Evolutionary conservation across 1,139 yeast species (phyloP), one percentile per base, ranked within the genome.

Genomic region (Geotrichum citri-aurantii): DNA sequence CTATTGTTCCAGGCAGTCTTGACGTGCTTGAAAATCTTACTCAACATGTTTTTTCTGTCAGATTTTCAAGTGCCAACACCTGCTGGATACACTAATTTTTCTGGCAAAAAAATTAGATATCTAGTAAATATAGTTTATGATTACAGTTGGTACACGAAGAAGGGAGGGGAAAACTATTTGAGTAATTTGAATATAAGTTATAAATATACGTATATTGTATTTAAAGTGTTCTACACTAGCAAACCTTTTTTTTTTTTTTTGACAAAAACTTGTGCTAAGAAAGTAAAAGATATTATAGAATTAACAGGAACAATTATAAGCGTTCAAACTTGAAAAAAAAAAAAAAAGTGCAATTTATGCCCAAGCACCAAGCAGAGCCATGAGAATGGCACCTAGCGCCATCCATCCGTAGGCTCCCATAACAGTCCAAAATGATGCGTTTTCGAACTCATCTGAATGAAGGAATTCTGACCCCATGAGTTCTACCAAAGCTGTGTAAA

Each of bases 401-500:
- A 86, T 70, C 53, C 70, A 58, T 21, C 56, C 59, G 58, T 67
- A 70, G 23, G 70, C 73, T 63, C 59, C 78, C 60, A 77, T 69
- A 57, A 77, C 78, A 54, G 77, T 74, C 63, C 71, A 52, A 27
- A 66, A 57, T 12, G 68, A 61, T 1, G 73, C 68, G 11, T 61
- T 50, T 33, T 66, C 65, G 51, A 70, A 65, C 50, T 70, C 72
- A 19, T 59, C 52, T 27, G 70, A 65, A 71, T 81, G 89, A 67
- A 91, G 77, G 73, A 90, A 90, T 68, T 91, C 97, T 66, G 87
- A 90, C 3, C 95, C 97, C 83, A 91, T 81, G 66, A 91, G 78
- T 74, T 91, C 97, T n/a, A 90, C 90, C 60, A 90, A 75, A 65
- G 95, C 95, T n/a, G 96, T 87, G 74, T 90, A 91, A 48, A 90